These are phyloP conservation scores for Fusarium sp. DNA, from an alignment of 2,329 filamentous ascomycete genomes.

Conservation along the genomic window DNA sequence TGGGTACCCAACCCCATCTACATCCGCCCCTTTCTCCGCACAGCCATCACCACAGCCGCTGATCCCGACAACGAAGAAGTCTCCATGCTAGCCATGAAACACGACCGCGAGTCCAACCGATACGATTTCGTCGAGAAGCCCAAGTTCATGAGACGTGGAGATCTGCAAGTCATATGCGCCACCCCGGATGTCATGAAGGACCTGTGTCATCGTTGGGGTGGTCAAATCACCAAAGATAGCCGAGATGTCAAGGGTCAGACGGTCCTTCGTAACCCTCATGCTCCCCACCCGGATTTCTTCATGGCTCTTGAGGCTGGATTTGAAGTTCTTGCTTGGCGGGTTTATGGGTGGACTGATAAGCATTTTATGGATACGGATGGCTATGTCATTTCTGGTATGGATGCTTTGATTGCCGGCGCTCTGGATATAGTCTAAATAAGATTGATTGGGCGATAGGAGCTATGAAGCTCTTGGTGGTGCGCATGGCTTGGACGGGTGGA, in stretches of 20 bases:
- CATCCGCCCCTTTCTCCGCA: not conserved
- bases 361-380: constrained; percentile 3
- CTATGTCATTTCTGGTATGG: not conserved
- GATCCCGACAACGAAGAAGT: not conserved
- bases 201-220: not conserved
- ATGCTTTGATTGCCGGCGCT: not conserved
- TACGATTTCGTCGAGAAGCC: accelerated
- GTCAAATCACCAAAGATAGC: not conserved
- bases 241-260: not conserved
- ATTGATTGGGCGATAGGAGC: accelerated
- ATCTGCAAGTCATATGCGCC: not conserved
- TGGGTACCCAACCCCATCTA: not conserved
- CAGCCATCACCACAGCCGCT: not conserved
- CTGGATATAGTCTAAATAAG: no score
- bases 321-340: not conserved
- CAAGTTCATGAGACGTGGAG: accelerated
- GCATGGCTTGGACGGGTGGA: no score
- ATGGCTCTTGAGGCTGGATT: accelerated
- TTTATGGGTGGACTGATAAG: not conserved
- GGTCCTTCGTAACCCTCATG: not conserved
- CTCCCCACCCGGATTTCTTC: not conserved
- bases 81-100: not conserved
- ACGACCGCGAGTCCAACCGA: not conserved
- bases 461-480: not conserved
- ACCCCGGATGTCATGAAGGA: not conserved